Base-by-base conservation (phyloP, 2,329 filamentous ascomycete genomes). In the Penicillium sp. region DNA sequence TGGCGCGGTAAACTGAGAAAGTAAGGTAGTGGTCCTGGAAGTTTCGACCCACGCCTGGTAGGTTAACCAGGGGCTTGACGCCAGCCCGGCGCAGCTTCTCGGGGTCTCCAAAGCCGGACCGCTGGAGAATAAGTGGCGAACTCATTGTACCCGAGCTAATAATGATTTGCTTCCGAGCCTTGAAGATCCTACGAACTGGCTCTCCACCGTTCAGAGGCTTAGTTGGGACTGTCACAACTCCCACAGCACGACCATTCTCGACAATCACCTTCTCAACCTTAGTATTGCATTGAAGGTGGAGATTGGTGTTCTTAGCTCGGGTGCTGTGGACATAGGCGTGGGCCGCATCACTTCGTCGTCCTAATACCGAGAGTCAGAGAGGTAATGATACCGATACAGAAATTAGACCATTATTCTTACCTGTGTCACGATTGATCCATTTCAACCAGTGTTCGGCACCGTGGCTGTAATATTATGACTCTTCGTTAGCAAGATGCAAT, bases 361-460 rank as follows among this genome's bases (percentile, higher is more conserved):
- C 89, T 68, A 83, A 85, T 72, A 84, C 72, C 16, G 71, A 60
- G 27, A 4, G 29, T 60, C 16, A 59, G 38, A 44, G 16, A 60
- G n/a, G 36, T 15, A 5, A 45, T 13, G 16, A 34, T 15, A 15
- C 4, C 6, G 15, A 10, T 9, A n/a, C 13, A 10, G n/a, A 15
- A 15, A 23, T 7, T 25, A 16, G 4, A n/a, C 5, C 3, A 23
- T 5, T 16, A 1, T 36, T 51, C 25, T 39, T 84, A 84, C 58
- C 84, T 31, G 73, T 76, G 47, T 77, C 76, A 47, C 79, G 82
- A 68, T 92, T 92, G 74, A 92, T 92, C 89, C 89, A 92, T 75
- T 92, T 92, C 55, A 92, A 77, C 89, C 89, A 92, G 63, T 92
- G 89, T 75, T 92, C 88, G 45, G 88, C 89, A 60, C 89, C 89